Percentiles rank a stretch among this genome's conserved stretches.
phyloP scores from a whole-genome alignment of 805 yeast genomes.

The Monosporozyma siamensis region DNA sequence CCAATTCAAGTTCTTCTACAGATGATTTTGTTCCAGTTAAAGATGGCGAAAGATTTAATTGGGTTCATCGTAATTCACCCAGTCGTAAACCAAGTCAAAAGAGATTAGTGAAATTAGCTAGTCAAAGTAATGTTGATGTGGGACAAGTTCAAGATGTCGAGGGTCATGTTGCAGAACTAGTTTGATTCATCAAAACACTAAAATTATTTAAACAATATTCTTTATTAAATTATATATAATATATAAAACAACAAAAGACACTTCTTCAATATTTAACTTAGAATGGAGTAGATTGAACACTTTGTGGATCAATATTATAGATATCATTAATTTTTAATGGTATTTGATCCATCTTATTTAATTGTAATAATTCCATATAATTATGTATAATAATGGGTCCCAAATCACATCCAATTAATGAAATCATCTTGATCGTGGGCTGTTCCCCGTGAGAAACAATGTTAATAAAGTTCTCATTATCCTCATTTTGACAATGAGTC shows the following conservation, averaged over 20 bases:
- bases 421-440: constrained; percentile 25
- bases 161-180: constrained; percentile 26
- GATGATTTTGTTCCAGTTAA: constrained; percentile 29
- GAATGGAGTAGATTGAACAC: constrained; percentile 3
- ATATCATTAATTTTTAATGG: not conserved
- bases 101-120: constrained; percentile 30
- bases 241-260: not conserved
- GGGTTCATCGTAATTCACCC: constrained; percentile 24
- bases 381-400: constrained; percentile 36
- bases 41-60: constrained; percentile 25
- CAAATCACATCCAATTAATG: constrained; percentile 34
- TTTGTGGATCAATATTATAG: not conserved
- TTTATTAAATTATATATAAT: constrained; percentile 1
- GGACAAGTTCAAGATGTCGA: constrained; percentile 26
- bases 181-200: constrained; percentile 8
- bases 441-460: constrained; percentile 1
- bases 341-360: not conserved
- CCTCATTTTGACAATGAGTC: constrained; percentile 19
- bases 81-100: constrained; percentile 29
- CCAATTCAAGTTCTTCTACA: constrained; percentile 16
- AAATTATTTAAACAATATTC: not conserved
- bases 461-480: constrained; percentile 12
- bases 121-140: constrained; percentile 29
- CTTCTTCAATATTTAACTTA: not conserved
- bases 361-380: constrained; percentile 22